phyloP scores from a whole-genome alignment of 495 filamentous ascomycete genomes.

The Penicillium nucicola region DNA sequence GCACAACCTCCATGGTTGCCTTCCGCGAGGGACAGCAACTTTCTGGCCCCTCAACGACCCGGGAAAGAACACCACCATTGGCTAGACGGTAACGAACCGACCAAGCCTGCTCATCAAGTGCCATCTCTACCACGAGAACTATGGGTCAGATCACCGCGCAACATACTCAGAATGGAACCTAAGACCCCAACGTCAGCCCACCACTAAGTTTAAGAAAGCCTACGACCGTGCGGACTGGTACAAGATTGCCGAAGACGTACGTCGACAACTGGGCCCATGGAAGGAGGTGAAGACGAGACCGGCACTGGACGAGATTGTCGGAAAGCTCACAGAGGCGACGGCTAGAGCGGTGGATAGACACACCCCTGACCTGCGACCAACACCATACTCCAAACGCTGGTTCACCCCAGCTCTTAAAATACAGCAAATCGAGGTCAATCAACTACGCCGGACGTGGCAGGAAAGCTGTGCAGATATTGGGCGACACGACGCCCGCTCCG shows the following conservation, averaged over 20 bases:
- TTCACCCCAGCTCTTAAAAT: too few species aligned
- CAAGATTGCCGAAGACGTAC: conserved; percentile 14
- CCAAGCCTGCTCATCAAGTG: conserved; percentile 13
- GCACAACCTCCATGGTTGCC: conserved; percentile 8
- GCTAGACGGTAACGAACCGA: conserved; percentile 12
- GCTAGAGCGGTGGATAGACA: too few species aligned
- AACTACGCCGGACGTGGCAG: too few species aligned
- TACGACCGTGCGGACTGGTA: conserved; percentile 23
- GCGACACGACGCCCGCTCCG: too few species aligned
- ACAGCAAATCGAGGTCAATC: too few species aligned
- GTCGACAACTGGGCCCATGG: conserved; percentile 4
- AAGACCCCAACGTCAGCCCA: conserved; percentile 1
- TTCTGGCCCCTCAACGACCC: conserved; percentile 17
- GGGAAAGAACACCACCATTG: conserved; percentile 14
- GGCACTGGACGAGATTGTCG: conserved; percentile 8
- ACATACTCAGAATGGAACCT: conserved; percentile 25
- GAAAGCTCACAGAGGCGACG: too few species aligned
- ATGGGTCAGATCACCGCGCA: conserved; percentile 15
- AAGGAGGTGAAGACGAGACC: conserved; percentile 2
- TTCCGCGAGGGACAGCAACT: conserved; percentile 13
- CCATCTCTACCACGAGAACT: conserved; percentile 21
- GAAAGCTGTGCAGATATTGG: too few species aligned
- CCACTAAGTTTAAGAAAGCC: conserved; percentile 12
- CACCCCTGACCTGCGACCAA: too few species aligned
- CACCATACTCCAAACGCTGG: too few species aligned